A percentile compares a stretch with the other conserved stretches of the same genome.
phyloP scores from a whole-genome alignment of 495 filamentous ascomycete genomes.

The Paragyromitra xinjiangensis region DNA sequence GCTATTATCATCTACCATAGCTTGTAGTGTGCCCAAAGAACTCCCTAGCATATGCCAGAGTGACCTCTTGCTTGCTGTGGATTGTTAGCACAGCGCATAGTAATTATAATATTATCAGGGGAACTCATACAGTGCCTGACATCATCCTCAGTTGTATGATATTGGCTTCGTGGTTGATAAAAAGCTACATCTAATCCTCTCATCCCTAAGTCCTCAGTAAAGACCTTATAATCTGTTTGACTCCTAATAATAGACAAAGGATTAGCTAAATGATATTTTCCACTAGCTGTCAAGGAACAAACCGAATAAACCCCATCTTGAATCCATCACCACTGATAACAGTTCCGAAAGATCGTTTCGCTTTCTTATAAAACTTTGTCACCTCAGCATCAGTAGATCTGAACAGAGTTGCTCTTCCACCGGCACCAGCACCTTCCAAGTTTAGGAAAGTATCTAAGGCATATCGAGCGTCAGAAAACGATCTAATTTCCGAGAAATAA shows the following conservation, averaged over 20 bases:
- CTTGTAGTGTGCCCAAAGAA: slow-evolving; percentile 74
- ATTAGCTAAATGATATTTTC: slow-evolving; percentile 7
- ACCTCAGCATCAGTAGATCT: slow-evolving; percentile 87
- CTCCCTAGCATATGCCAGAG: slow-evolving; percentile 95
- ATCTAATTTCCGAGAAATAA: background rate
- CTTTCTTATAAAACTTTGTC: slow-evolving; percentile 75
- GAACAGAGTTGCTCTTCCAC: slow-evolving; percentile 87
- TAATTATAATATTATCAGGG: background rate
- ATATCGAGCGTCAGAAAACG: background rate
- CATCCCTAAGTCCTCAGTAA: slow-evolving; percentile 79
- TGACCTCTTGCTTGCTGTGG: slow-evolving; percentile 68
- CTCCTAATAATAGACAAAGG: slow-evolving; percentile 62
- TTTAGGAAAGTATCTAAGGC: slow-evolving; percentile 83
- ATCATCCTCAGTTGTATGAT: slow-evolving; percentile 93
- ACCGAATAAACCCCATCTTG: slow-evolving; percentile 71
- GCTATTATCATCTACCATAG: slow-evolving; percentile 74
- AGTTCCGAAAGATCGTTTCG: slow-evolving; percentile 80
- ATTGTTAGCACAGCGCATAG: background rate
- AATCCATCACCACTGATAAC: slow-evolving; percentile 86
- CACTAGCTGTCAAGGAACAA: background rate
- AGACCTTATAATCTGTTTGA: slow-evolving; percentile 89
- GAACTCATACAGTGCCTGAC: slow-evolving; percentile 67
- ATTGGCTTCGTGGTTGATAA: slow-evolving; percentile 81
- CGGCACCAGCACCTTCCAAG: slow-evolving; percentile 92
- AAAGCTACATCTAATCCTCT: slow-evolving; percentile 94